Conservation (phyloP, 2,329 filamentous ascomycete genomes). For the Cladophialophora carrionii region DNA sequence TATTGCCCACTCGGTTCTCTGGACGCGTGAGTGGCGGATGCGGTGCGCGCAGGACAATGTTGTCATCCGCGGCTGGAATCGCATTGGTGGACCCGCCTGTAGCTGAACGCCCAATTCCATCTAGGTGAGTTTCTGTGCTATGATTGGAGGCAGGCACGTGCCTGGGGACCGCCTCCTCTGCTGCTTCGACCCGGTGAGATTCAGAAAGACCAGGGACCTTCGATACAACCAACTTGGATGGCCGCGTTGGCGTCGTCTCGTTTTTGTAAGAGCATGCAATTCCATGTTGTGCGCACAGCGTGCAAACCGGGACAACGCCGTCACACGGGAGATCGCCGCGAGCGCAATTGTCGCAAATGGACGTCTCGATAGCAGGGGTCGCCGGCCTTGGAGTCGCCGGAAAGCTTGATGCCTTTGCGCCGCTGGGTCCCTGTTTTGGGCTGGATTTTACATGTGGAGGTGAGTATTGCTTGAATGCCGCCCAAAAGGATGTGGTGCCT, state of each 20-base stretch:
- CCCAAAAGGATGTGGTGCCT: background rate
- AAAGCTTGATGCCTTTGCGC: background rate
- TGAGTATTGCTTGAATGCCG: slow-evolving; percentile 1
- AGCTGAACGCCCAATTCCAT: background rate
- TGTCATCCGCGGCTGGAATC: background rate
- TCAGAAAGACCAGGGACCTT: background rate
- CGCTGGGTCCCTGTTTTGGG: no score
- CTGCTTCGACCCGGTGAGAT: no score
- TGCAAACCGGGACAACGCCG: background rate
- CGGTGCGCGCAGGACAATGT: background rate
- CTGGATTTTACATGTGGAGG: background rate
- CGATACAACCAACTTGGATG: background rate
- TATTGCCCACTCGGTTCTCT: background rate
- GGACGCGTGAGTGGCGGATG: background rate
- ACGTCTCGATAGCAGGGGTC: background rate
- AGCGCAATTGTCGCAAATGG: background rate
- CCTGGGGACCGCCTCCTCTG: no score
- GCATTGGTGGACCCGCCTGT: background rate
- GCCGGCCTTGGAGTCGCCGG: background rate
- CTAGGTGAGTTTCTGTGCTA: background rate
- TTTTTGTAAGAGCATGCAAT: background rate
- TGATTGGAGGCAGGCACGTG: background rate
- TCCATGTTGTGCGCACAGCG: background rate
- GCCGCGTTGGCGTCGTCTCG: background rate
- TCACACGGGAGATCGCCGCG: background rate